phyloP scores from a whole-genome alignment of 176 grass and related monocot species.

The Elymus sibiricus region DNA sequence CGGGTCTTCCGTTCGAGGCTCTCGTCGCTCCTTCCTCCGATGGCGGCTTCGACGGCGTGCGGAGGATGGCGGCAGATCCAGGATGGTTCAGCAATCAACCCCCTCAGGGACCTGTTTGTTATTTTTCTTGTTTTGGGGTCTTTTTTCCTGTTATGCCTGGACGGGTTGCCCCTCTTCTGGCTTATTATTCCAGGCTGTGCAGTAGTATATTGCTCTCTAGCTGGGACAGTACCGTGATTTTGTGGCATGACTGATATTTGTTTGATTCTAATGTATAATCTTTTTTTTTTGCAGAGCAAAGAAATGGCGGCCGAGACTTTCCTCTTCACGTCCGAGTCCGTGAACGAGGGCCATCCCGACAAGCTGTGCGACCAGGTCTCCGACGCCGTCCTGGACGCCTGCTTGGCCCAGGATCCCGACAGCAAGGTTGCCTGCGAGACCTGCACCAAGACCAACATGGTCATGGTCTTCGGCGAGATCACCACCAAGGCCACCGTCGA shows the following conservation, averaged over 20 bases:
- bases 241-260: too few relatives aligned
- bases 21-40: too few relatives aligned
- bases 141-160: too few relatives aligned
- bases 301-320: background rate
- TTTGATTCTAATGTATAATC: background rate
- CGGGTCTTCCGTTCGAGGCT: too few relatives aligned
- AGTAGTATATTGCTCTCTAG: too few relatives aligned
- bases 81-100: too few relatives aligned
- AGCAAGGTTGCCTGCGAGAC: slow-evolving; percentile 81
- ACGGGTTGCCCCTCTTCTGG: too few relatives aligned
- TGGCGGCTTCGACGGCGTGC: too few relatives aligned
- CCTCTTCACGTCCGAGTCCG: background rate
- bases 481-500: slow-evolving; percentile 76
- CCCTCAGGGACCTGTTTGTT: background rate
- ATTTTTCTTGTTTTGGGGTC: background rate
- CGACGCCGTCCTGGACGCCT: slow-evolving; percentile 49
- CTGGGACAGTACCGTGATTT: too few relatives aligned
- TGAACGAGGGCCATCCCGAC: slow-evolving; percentile 63
- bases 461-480: slow-evolving; percentile 89
- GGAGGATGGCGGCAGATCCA: too few relatives aligned
- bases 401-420: slow-evolving; percentile 54
- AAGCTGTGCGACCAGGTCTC: slow-evolving; percentile 71
- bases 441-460: slow-evolving; percentile 94
- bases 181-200: too few relatives aligned
- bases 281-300: background rate